Conservation (phyloP, 2,329 filamentous ascomycete species). For the Cephalotrichum gorgonifer region DNA sequence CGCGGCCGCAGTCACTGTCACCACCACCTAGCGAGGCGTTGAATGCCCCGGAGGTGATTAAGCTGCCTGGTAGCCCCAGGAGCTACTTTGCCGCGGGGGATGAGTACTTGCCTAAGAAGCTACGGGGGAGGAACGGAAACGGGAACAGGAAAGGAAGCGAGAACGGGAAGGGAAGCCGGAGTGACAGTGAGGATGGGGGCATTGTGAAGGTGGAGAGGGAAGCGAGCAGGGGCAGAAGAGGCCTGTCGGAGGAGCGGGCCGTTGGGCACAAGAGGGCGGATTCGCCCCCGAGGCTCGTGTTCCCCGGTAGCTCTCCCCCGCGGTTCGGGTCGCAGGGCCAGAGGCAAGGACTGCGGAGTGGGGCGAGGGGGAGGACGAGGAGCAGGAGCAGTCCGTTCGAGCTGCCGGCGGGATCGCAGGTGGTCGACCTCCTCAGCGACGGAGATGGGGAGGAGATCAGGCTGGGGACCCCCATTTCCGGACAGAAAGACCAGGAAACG, state of each 20-base stretch:
- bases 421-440: conserved; percentile 2
- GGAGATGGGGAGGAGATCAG: not conserved
- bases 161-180: no score
- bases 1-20: no score
- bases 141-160: no score
- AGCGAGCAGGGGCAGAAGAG: not conserved
- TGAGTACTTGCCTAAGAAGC: not conserved
- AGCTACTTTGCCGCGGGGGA: conserved; percentile 2
- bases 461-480: not conserved
- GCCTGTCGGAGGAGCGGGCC: not conserved
- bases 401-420: conserved; percentile 2
- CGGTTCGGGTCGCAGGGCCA: not conserved
- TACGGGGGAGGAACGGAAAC: no score
- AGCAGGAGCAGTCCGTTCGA: not conserved
- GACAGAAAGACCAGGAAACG: not conserved
- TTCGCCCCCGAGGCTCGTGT: not conserved
- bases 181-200: not conserved
- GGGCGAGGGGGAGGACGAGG: not conserved
- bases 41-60: not conserved
- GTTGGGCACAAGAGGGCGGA: not conserved
- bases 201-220: not conserved
- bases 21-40: no score
- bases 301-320: not conserved
- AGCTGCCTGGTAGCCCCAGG: not conserved
- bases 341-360: not conserved